Percentiles rank a stretch among this genome's conserved stretches.
These are phyloP conservation scores for Exophiala dermatitidis DNA, from an alignment of 2,329 filamentous ascomycete genomes.

Conservation along the genomic window DNA sequence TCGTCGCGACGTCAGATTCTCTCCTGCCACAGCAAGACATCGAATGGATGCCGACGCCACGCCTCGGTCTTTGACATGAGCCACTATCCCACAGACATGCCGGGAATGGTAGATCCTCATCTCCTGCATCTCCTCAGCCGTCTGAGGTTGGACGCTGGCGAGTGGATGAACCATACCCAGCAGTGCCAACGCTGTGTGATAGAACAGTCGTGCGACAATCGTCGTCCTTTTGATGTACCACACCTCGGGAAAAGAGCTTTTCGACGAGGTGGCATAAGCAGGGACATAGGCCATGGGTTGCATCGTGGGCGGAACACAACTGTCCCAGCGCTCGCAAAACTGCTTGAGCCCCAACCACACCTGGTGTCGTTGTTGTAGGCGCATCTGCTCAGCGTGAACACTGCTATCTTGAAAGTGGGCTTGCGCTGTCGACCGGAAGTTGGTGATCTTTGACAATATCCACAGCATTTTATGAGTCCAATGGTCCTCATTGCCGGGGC, in stretches of 20 bases:
- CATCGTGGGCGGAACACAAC: constrained; percentile 74
- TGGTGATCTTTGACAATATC: constrained; percentile 77
- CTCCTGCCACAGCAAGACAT: constrained; percentile 69
- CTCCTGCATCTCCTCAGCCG: constrained; percentile 59
- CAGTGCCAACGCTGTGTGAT: constrained; percentile 77
- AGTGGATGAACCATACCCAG: constrained; percentile 70
- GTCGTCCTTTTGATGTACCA: constrained; percentile 83
- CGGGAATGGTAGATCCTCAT: constrained; percentile 68
- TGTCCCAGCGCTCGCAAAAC: constrained; percentile 79
- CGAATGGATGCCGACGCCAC: constrained; percentile 72
- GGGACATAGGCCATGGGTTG: constrained; percentile 72
- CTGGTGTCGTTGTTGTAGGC: constrained; percentile 56
- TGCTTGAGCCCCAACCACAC: constrained; percentile 75
- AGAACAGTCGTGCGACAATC: constrained; percentile 76
- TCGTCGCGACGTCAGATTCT: constrained; percentile 58
- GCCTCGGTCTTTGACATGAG: constrained; percentile 72
- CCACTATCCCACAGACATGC: constrained; percentile 82
- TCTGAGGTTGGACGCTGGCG: constrained; percentile 48
- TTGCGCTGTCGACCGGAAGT: constrained; percentile 64
- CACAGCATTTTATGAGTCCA: constrained; percentile 89
- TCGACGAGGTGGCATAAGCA: constrained; percentile 57
- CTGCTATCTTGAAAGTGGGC: constrained; percentile 55
- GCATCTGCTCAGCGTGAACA: constrained; percentile 51
- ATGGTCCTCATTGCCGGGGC: constrained; percentile 61
- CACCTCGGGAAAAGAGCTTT: constrained; percentile 76